Conservation (phyloP, 1,139 yeast species). For the Candida buenavistaensis region DNA sequence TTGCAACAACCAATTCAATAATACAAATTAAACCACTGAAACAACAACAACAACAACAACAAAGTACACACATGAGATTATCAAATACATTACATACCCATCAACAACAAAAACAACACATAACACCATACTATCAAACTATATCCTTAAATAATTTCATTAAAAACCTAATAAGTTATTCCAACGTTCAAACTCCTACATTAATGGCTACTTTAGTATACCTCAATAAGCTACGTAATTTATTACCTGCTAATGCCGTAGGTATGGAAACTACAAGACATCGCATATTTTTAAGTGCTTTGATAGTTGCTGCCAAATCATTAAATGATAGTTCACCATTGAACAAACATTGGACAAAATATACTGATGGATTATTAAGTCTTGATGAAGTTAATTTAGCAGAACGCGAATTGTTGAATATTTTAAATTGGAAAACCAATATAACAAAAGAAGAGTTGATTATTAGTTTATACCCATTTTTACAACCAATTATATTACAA, state of each 20-base stretch:
- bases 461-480: constrained; percentile 69
- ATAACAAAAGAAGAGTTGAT: constrained; percentile 71
- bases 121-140: constrained; percentile 14
- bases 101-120: no score
- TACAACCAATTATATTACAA: constrained; percentile 43
- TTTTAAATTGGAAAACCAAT: constrained; percentile 80
- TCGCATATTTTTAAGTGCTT: constrained; percentile 83
- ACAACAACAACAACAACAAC: constrained; percentile 6
- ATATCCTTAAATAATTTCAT: constrained; percentile 61
- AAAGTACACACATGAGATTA: background rate
- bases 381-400: constrained; percentile 84
- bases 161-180: constrained; percentile 65
- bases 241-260: constrained; percentile 83
- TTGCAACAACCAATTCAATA: constrained; percentile 75
- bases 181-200: constrained; percentile 94
- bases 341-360: constrained; percentile 93
- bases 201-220: constrained; percentile 89
- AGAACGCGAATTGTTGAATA: constrained; percentile 80
- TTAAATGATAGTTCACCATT: constrained; percentile 92
- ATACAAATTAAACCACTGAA: constrained; percentile 52
- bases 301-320: constrained; percentile 86
- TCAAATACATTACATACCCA: no score
- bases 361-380: constrained; percentile 79
- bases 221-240: constrained; percentile 69
- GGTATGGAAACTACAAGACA: constrained; percentile 96